Conservation (phyloP, 768 basidiomycete genomes). For the Suillus subluteus region DNA sequence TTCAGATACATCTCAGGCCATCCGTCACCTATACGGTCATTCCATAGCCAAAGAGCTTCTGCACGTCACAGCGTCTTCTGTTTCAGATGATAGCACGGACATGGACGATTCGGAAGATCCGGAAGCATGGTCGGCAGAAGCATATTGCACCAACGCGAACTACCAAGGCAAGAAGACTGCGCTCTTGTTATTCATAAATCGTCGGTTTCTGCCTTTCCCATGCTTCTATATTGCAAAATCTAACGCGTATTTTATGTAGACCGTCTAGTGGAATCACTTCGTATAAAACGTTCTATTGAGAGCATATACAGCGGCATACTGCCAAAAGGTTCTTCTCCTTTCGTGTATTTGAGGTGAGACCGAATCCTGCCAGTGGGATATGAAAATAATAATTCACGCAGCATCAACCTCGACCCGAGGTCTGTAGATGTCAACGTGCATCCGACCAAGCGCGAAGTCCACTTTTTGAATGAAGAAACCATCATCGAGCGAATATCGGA, state of each 20-base stretch:
- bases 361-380: neutral
- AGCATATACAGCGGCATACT: conserved; percentile 81
- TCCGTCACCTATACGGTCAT: conserved; percentile 81
- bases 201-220: conserved; percentile 47
- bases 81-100: conserved; percentile 31
- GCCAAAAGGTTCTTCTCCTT: conserved; percentile 88
- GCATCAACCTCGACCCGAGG: conserved; percentile 81
- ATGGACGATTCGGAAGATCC: conserved; percentile 34
- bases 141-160: conserved; percentile 83
- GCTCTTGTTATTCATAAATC: conserved; percentile 93
- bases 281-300: conserved; percentile 88
- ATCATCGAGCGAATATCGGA: conserved; percentile 81
- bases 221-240: neutral
- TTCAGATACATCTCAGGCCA: conserved; percentile 67
- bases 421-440: conserved; percentile 97
- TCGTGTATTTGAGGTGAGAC: conserved; percentile 88
- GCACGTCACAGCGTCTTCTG: conserved; percentile 44
- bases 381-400: conserved; percentile 31
- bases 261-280: conserved; percentile 85
- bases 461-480: conserved; percentile 89
- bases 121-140: conserved; percentile 72
- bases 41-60: conserved; percentile 79
- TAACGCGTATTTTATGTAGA: conserved; percentile 48
- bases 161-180: conserved; percentile 86
- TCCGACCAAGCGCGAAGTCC: conserved; percentile 96